Conservation (phyloP, 176 grass and related monocot genomes). For the Oryza glaberrima region DNA sequence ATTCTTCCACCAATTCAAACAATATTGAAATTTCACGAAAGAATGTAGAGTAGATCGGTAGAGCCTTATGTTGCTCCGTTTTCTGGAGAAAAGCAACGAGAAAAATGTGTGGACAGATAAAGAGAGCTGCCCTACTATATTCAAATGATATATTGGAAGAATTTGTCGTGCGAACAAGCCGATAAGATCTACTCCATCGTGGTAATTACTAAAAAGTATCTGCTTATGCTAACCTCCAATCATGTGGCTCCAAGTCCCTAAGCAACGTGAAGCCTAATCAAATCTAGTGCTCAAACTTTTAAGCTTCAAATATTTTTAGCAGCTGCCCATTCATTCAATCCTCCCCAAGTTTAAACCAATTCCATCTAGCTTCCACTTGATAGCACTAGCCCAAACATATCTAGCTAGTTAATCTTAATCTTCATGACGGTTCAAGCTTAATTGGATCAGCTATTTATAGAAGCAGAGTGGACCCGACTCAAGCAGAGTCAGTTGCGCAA, state of each 20-base stretch:
- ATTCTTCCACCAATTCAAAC: slow-evolving; percentile 7
- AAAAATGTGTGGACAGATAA: not conserved
- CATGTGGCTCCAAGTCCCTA: slow-evolving; percentile 42
- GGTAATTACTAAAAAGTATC: slow-evolving; percentile 28
- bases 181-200: not conserved
- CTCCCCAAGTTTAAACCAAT: slow-evolving; percentile 24
- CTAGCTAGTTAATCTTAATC: not conserved
- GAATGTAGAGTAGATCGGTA: not conserved
- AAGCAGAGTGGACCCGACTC: slow-evolving; percentile 16
- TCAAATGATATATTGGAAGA: slow-evolving; percentile 13
- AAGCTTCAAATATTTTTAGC: slow-evolving; percentile 22
- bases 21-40: not conserved
- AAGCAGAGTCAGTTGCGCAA: not conserved
- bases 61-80: not conserved
- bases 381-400: not conserved
- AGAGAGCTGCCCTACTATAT: not conserved
- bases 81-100: not conserved
- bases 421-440: not conserved
- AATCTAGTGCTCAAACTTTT: slow-evolving; percentile 14
- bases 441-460: not conserved
- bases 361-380: not conserved
- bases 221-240: not conserved
- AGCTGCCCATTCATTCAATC: not conserved
- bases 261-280: slow-evolving; percentile 38
- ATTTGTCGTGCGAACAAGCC: not conserved